Evolutionary conservation across 768 basidiomycete genomes (phyloP).

Genomic region (Phanerochaete carnosa): DNA sequence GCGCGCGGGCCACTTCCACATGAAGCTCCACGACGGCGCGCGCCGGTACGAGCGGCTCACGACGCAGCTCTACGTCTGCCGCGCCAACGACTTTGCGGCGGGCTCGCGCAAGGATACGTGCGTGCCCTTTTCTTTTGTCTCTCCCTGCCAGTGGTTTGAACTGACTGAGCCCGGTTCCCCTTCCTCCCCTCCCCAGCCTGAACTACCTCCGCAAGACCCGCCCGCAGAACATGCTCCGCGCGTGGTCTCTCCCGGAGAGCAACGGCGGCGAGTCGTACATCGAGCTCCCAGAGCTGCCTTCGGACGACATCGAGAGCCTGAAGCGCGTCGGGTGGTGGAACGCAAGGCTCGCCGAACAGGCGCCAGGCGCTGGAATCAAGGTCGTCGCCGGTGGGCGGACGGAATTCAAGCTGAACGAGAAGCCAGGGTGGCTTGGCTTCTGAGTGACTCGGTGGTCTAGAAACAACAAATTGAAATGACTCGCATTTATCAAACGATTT

Average conservation of each 20-base stretch:
- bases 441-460: no score
- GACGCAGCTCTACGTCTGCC: conserved; percentile 22
- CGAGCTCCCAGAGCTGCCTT: conserved; percentile 11
- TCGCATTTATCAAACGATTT: no score
- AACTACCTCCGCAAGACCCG: conserved; percentile 12
- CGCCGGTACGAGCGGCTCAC: conserved; percentile 15
- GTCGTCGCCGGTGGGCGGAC: background rate
- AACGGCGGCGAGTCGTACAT: conserved; percentile 9
- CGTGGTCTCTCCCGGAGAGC: conserved; percentile 12
- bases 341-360: conserved; percentile 16
- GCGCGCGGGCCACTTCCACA: conserved; percentile 21
- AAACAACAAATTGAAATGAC: no score
- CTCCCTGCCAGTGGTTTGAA: no score
- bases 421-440: background rate
- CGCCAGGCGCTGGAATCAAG: background rate
- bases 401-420: background rate
- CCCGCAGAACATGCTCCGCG: conserved; percentile 15
- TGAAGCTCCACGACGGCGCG: conserved; percentile 12
- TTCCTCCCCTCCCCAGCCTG: conserved; percentile 8
- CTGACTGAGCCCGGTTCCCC: no score
- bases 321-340: conserved; percentile 22
- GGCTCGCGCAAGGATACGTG: conserved; percentile 18
- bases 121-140: background rate
- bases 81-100: conserved; percentile 16
- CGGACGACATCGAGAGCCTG: conserved; percentile 12